phyloP scores from a whole-genome alignment of 2,329 filamentous ascomycete genomes.

The Neoascochyta sp. region DNA sequence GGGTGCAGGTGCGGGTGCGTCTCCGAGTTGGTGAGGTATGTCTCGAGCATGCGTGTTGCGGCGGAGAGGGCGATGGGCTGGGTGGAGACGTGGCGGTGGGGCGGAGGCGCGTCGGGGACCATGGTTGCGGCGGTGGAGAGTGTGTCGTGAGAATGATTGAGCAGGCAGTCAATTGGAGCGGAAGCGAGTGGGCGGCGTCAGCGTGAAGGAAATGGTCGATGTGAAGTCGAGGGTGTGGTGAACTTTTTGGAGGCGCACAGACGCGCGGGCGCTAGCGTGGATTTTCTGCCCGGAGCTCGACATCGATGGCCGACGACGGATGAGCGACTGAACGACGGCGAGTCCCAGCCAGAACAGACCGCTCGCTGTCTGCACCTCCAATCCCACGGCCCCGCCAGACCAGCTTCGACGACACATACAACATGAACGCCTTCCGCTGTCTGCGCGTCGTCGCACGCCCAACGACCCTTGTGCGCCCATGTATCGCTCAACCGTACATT shows the following conservation, averaged over 20 bases:
- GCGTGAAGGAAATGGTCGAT: not conserved
- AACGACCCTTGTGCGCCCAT: conserved; percentile 18
- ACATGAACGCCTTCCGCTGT: conserved; percentile 36
- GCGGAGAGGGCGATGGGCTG: conserved; percentile 28
- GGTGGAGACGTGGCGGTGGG: conserved; percentile 32
- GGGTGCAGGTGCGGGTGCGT: conserved; percentile 47
- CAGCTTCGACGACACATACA: conserved; percentile 2
- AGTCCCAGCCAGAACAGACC: no score
- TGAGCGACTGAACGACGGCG: no score
- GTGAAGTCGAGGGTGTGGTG: conserved; percentile 3
- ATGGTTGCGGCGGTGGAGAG: conserved; percentile 16
- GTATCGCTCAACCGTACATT: conserved; percentile 21
- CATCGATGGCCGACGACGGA: no score
- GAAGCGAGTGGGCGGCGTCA: conserved; percentile 1
- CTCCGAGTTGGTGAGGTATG: conserved; percentile 42
- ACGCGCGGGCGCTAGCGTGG: conserved; percentile 7
- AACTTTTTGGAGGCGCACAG: conserved; percentile 36
- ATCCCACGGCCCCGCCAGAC: conserved; percentile 3
- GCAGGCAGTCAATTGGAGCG: conserved; percentile 1
- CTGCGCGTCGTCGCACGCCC: conserved; percentile 24
- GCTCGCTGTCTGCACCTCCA: no score
- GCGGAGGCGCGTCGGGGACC: conserved; percentile 36
- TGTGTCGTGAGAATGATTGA: conserved; percentile 2
- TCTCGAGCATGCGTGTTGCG: conserved; percentile 38
- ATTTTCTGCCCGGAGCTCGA: no score